Evolutionary conservation across 139 green algal genomes (phyloP), one percentile per base, ranked within the genome.

Genomic region (Picochlorum sp.): DNA sequence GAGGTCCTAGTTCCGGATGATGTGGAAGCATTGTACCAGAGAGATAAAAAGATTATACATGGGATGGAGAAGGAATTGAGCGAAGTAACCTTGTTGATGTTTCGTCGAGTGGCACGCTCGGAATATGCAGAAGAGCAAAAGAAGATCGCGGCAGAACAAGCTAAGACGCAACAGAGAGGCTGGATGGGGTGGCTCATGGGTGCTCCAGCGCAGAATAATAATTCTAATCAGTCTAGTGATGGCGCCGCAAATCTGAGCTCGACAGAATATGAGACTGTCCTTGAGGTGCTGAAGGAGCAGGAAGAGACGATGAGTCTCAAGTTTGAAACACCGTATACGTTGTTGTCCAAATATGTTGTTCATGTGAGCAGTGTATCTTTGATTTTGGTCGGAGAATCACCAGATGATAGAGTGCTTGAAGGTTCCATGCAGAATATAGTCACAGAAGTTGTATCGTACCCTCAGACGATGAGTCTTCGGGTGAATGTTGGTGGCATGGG

Each of bases 61-160:
- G 76, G 65, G 1, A 83, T 95, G 81, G 87, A 95, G 41, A 45
- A 49, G 8, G 52, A 86, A 57, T 78, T 95, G 37, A 65, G 74
- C 9, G 85, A 94, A 63, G n/a, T 60, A 6, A 83, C 83, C 15
- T 92, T 91, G 23, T 69, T 92, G 20, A 63, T 88, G 49, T 95
- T 95, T 72, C 84, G 82, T 54, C 73, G 81, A 24, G 67, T 92
- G 57, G 86, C 86, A 1, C 77, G 90, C 44, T 77, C 80, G 14
- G 79, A 85, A 74, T 62, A 76, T 28, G 65, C 75, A 15, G 61
- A 59, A 3, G 58, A 71, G 59, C 26, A 31, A 47, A 41, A 49
- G 37, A 45, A 49, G 31, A 45, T 51, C 6, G 51, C 37, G 10
- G 75, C 61, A 15, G 75, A 65, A 3, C 57, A 59, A 4, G 57